Percentiles rank a stretch among this genome's conserved stretches.
Conservation (phyloP, 371 early-diverging fungal genomes). For the Funneliformis caledonium region DNA sequence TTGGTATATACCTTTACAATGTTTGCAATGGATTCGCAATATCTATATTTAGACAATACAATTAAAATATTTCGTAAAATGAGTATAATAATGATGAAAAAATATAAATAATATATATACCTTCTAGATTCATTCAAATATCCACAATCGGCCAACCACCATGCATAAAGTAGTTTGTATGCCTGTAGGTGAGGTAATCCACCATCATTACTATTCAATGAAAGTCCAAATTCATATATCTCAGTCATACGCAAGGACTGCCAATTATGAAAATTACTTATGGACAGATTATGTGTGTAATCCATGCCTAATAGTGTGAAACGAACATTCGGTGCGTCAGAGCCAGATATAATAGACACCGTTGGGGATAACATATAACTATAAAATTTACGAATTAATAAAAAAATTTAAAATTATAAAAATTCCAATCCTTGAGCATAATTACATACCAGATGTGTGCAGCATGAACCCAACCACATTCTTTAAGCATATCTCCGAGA, state of each 20-base stretch:
- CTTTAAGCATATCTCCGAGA: constrained; percentile 77
- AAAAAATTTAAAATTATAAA: constrained; percentile 18
- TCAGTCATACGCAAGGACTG: constrained; percentile 73
- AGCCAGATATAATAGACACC: constrained; percentile 59
- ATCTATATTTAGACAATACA: constrained; percentile 46
- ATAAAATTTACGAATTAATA: constrained; percentile 9
- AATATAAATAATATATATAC: constrained; percentile 46
- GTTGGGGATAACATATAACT: constrained; percentile 73
- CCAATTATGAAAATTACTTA: constrained; percentile 51
- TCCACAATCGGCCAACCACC: constrained; percentile 82
- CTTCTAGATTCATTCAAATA: constrained; percentile 69
- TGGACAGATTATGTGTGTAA: constrained; percentile 42
- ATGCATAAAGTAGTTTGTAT: constrained; percentile 84
- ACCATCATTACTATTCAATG: constrained; percentile 56
- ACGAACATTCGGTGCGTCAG: constrained; percentile 61
- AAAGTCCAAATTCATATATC: constrained; percentile 79
- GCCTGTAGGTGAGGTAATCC: constrained; percentile 86
- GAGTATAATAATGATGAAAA: background rate
- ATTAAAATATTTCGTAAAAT: background rate
- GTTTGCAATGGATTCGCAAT: constrained; percentile 76
- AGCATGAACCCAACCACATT: constrained; percentile 65
- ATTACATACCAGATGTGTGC: constrained; percentile 83
- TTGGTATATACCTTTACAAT: constrained; percentile 74
- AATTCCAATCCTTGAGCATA: background rate
- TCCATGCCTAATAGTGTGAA: constrained; percentile 68